These are phyloP conservation scores for Pyrenochaeta sp. DNA, from an alignment of 2,329 filamentous ascomycete genomes.

Conservation along the genomic window DNA sequence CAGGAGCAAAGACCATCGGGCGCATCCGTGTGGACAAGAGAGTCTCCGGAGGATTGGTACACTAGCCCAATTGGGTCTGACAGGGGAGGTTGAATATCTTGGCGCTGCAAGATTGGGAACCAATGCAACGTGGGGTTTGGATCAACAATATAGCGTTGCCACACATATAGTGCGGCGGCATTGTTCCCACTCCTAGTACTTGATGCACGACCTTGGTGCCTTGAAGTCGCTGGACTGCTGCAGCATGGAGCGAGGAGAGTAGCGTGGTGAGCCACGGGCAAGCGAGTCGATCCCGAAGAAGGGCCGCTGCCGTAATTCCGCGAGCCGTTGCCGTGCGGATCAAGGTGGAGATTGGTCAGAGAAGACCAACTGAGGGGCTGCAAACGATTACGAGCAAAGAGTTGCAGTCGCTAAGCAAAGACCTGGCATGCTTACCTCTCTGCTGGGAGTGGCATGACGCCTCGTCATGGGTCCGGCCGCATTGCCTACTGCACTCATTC, in stretches of 20 bases:
- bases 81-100: constrained; percentile 14
- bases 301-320: constrained; percentile 23
- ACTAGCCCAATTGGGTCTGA: constrained; percentile 17
- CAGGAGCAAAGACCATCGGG: constrained; percentile 9
- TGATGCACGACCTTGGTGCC: neutral
- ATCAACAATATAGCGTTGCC: neutral
- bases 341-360: constrained; percentile 2
- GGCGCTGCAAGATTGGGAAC: constrained; percentile 6
- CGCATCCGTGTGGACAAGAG: constrained; percentile 17
- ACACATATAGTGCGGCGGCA: neutral
- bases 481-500: too few relatives aligned
- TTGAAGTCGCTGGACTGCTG: neutral
- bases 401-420: neutral
- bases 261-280: constrained; percentile 9
- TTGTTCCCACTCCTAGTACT: neutral
- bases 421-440: neutral
- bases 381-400: neutral
- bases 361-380: constrained; percentile 1
- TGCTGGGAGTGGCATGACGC: neutral
- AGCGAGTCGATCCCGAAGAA: constrained; percentile 12
- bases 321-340: constrained; percentile 15
- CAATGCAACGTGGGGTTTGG: neutral
- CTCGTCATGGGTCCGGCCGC: neutral
- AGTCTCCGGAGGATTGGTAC: constrained; percentile 2
- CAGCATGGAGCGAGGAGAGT: neutral